Percentiles rank a stretch among this genome's conserved stretches.
Evolutionary conservation across 2,329 filamentous ascomycete species (phyloP).

Genomic region (Penicillium decumbens): DNA sequence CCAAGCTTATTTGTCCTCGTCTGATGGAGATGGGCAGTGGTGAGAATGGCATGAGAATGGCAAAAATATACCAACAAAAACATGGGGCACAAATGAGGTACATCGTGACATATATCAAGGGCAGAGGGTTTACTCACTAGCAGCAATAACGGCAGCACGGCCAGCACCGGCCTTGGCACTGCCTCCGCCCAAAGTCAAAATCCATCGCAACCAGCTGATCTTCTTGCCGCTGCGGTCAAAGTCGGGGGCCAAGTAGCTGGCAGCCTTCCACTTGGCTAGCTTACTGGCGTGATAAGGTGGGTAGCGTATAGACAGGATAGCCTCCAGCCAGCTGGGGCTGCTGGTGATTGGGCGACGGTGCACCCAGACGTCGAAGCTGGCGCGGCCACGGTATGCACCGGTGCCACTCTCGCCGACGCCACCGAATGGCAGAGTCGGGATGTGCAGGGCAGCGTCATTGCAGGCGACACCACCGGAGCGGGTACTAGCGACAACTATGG

Average conservation of each 20-base stretch:
- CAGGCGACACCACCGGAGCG: slow-evolving; percentile 63
- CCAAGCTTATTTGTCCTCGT: slow-evolving; percentile 8
- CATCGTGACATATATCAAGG: slow-evolving; percentile 6
- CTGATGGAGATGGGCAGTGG: slow-evolving; percentile 5
- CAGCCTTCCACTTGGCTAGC: slow-evolving; percentile 48
- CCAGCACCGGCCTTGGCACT: slow-evolving; percentile 35
- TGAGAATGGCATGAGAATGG: slow-evolving; percentile 2
- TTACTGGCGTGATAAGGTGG: slow-evolving; percentile 60
- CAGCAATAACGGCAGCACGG: slow-evolving; percentile 34
- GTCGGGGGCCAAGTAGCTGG: slow-evolving; percentile 52
- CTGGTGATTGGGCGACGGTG: slow-evolving; percentile 56
- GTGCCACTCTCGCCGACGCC: slow-evolving; percentile 75
- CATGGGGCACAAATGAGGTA: slow-evolving; percentile 4
- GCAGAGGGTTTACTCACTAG: slow-evolving; percentile 36
- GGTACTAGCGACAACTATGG: slow-evolving; percentile 55
- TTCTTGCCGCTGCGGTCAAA: slow-evolving; percentile 56
- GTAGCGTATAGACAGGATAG: slow-evolving; percentile 54
- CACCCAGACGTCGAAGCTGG: slow-evolving; percentile 60
- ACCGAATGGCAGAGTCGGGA: slow-evolving; percentile 72
- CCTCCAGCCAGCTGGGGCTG: slow-evolving; percentile 59
- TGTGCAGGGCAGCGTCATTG: slow-evolving; percentile 62
- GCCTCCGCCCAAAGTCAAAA: slow-evolving; percentile 42
- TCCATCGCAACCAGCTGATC: slow-evolving; percentile 37
- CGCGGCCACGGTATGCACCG: slow-evolving; percentile 71
- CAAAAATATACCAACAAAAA: slow-evolving; percentile 1